Base-by-base conservation (phyloP, 805 yeast species). In the Candida silvatica region DNA sequence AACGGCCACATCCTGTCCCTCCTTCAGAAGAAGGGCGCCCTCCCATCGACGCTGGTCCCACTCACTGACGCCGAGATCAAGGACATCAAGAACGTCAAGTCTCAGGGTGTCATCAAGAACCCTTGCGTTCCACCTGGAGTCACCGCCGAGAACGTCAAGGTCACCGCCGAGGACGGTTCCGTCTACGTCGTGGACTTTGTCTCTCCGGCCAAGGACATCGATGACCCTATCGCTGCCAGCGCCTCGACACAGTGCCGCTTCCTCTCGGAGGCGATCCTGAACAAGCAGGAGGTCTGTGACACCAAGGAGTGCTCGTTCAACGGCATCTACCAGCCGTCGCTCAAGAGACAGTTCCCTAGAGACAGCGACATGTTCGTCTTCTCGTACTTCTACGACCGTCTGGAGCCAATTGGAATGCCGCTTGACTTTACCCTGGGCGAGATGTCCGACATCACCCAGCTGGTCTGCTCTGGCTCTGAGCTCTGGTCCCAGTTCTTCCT, bases 321-420 rank as follows among this genome's bases (percentile, higher is more conserved):
- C 54, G 98, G 99, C 53, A 82, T 87, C 34, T 94, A 94, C 60
- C 98, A 92, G 66, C 99, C 99, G 6, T 82, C 94, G 4, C 66
- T 92, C 49, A 75, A 75, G 30, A 74, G 69, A 42, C 77, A 94
- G 12, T 92, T 92, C 70, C 70, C 76, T 36, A 66, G 66, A 37
- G 58, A 74, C 22, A 71, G 78, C 27, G 97, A 92, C 52, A 69
- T 92, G 73, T 92, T 67, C 60, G 77, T 92, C 29, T 87, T 94
- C 63, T 90, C 97, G 8, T 92, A 77, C 68, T 92, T 92, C 64
- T 94, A 86, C 63, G 99, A 92, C 62, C 75, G 94, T 54, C 83
- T 97, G 24, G 77, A 71, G 54, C 97, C 97, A 32, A 68, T 92
- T 46, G 98, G 97, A 33, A 80, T 94, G 86, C 97, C 98, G 42